These are phyloP conservation scores for Albifimbria verrucaria DNA, from an alignment of 2,329 filamentous ascomycete genomes.

Conservation along the genomic window DNA sequence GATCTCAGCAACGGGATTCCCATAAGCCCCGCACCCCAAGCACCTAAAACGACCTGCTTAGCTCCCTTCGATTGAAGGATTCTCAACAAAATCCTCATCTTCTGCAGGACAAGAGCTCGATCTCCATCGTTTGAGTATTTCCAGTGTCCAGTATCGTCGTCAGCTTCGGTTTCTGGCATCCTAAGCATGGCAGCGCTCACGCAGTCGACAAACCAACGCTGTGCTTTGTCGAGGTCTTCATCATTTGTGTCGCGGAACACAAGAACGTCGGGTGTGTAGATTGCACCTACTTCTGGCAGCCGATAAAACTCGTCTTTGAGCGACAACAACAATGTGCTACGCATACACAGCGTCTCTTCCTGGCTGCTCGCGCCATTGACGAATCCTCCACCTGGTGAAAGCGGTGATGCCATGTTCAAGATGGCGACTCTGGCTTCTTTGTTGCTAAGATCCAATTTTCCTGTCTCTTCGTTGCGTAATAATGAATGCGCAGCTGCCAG, in stretches of 20 bases:
- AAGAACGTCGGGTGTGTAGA: conserved; percentile 57
- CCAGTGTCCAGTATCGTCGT: conserved; percentile 20
- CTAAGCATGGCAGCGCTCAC: conserved; percentile 56
- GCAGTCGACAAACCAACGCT: conserved; percentile 57
- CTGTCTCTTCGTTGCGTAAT: conserved; percentile 3
- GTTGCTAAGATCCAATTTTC: conserved; percentile 8
- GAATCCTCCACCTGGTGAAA: conserved; percentile 59
- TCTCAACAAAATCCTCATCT: conserved; percentile 57
- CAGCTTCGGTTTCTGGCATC: conserved; percentile 49
- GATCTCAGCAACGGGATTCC: conserved; percentile 58
- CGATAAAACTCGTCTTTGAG: conserved; percentile 57
- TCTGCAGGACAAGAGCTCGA: conserved; percentile 45
- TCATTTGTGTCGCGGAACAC: conserved; percentile 46
- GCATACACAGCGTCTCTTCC: conserved; percentile 60
- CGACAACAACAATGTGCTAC: conserved; percentile 57
- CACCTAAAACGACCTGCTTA: conserved; percentile 53
- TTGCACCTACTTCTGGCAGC: conserved; percentile 52
- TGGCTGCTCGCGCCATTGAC: conserved; percentile 57
- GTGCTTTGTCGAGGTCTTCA: conserved; percentile 36
- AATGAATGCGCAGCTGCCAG: conserved; percentile 43
- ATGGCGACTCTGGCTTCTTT: conserved; percentile 41
- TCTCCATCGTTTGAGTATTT: conserved; percentile 44
- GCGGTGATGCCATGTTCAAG: conserved; percentile 62
- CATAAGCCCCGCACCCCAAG: conserved; percentile 65
- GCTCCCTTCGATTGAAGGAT: conserved; percentile 44